phyloP scores from a whole-genome alignment of 2,329 filamentous ascomycete genomes.

The Diplocarpon mali region DNA sequence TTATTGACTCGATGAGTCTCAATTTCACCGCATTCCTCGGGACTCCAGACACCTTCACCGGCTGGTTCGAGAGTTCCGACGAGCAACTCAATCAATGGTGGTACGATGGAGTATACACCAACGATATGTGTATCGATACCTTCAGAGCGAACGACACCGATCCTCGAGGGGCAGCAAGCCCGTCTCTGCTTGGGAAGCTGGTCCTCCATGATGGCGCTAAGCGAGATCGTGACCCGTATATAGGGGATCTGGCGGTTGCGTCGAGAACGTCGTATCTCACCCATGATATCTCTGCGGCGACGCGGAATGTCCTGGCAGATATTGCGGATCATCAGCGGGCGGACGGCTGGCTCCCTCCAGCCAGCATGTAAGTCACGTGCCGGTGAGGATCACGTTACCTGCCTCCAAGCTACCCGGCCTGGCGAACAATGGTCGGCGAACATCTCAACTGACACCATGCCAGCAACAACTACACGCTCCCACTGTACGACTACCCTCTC shows the following conservation, averaged over 20 bases:
- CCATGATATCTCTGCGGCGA: conserved; percentile 32
- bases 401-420: no score
- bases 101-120: conserved; percentile 43
- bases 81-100: conserved; percentile 38
- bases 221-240: conserved; percentile 41
- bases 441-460: not conserved
- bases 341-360: conserved; percentile 43
- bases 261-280: conserved; percentile 37
- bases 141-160: conserved; percentile 39
- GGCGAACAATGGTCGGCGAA: no score
- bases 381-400: no score
- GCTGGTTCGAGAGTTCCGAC: conserved; percentile 43
- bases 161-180: conserved; percentile 34
- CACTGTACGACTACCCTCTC: conserved; percentile 40
- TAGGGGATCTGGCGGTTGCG: conserved; percentile 40
- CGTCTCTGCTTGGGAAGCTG: conserved; percentile 34
- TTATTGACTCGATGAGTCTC: conserved; percentile 33
- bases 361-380: conserved; percentile 34
- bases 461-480: conserved; percentile 35
- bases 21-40: conserved; percentile 36
- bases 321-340: conserved; percentile 36
- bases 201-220: conserved; percentile 41
- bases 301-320: conserved; percentile 38
- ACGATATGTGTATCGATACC: conserved; percentile 36
- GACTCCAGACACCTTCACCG: conserved; percentile 37